phyloP scores from a whole-genome alignment of 2,329 filamentous ascomycete species.

The Aureobasidium mangrovei region DNA sequence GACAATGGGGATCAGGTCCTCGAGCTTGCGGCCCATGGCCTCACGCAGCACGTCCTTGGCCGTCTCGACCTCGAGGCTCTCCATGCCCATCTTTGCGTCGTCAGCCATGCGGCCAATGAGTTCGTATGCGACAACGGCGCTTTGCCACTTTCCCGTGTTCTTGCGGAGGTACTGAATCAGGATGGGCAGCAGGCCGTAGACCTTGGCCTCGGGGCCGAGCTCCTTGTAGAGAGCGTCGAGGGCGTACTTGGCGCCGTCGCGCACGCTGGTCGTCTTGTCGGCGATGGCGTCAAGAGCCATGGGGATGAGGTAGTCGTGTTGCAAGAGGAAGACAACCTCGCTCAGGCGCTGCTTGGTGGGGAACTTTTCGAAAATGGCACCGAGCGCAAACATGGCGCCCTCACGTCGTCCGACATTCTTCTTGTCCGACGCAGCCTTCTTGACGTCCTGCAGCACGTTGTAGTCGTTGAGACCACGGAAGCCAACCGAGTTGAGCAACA shows the following conservation, averaged over 20 bases:
- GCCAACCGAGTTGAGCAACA: constrained; percentile 57
- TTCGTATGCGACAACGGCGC: constrained; percentile 76
- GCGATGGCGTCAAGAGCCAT: constrained; percentile 75
- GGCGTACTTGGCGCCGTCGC: constrained; percentile 87
- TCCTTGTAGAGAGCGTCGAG: constrained; percentile 78
- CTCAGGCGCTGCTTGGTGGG: constrained; percentile 66
- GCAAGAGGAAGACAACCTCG: constrained; percentile 73
- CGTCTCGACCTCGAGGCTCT: constrained; percentile 72
- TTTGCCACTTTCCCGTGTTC: constrained; percentile 93
- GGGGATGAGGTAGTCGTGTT: constrained; percentile 64
- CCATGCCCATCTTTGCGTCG: constrained; percentile 79
- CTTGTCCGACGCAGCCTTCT: constrained; percentile 82
- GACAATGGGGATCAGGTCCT: constrained; percentile 79
- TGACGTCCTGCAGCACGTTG: constrained; percentile 53
- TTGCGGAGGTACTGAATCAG: constrained; percentile 69
- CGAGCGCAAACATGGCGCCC: constrained; percentile 88
- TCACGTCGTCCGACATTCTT: constrained; percentile 81
- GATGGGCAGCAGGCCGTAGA: constrained; percentile 70
- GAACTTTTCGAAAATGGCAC: constrained; percentile 86
- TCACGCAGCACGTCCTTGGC: constrained; percentile 87
- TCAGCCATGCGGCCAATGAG: constrained; percentile 89
- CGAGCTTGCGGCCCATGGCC: constrained; percentile 79
- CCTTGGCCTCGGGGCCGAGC: constrained; percentile 72
- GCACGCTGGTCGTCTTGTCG: constrained; percentile 82
- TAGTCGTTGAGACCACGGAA: constrained; percentile 54